Evolutionary conservation across 2,329 filamentous ascomycete genomes (phyloP).

Genomic region (Daldinia eschscholtzii): DNA sequence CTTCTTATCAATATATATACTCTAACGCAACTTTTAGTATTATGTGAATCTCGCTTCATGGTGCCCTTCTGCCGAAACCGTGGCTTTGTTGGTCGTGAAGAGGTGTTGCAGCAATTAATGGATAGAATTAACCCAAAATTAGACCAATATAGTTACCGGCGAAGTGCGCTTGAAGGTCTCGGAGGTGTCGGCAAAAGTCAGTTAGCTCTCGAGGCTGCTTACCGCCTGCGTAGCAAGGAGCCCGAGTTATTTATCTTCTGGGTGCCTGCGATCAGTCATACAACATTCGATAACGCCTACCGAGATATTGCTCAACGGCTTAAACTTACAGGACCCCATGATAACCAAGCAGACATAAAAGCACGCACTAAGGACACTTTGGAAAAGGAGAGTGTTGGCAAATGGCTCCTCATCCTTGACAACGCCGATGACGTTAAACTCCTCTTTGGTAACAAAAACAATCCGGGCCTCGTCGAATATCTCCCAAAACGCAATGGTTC

Average conservation of each 20-base stretch:
- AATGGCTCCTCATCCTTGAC: constrained; percentile 61
- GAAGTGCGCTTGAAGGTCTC: constrained; percentile 50
- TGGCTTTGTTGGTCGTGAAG: constrained; percentile 35
- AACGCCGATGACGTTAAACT: constrained; percentile 58
- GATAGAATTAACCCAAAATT: constrained; percentile 22
- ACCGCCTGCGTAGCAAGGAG: constrained; percentile 44
- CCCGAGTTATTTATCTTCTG: constrained; percentile 58
- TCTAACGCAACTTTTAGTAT: not conserved
- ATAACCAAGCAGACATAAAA: constrained; percentile 55
- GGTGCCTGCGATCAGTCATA: constrained; percentile 52
- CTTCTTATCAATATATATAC: too few species aligned
- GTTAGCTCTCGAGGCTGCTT: constrained; percentile 55
- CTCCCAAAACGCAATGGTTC: constrained; percentile 52
- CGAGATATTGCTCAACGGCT: constrained; percentile 51
- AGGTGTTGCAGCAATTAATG: constrained; percentile 27
- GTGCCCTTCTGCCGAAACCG: constrained; percentile 40
- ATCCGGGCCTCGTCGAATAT: constrained; percentile 38
- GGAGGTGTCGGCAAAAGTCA: constrained; percentile 58
- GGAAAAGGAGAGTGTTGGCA: constrained; percentile 43
- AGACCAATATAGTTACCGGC: constrained; percentile 44
- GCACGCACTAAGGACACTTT: constrained; percentile 54
- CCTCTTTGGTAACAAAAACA: constrained; percentile 43
- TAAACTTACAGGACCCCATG: constrained; percentile 48
- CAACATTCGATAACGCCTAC: constrained; percentile 51
- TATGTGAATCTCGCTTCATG: constrained; percentile 14